Base-by-base conservation (phyloP, 345 rosid genomes). In the Passiflora organensis region DNA sequence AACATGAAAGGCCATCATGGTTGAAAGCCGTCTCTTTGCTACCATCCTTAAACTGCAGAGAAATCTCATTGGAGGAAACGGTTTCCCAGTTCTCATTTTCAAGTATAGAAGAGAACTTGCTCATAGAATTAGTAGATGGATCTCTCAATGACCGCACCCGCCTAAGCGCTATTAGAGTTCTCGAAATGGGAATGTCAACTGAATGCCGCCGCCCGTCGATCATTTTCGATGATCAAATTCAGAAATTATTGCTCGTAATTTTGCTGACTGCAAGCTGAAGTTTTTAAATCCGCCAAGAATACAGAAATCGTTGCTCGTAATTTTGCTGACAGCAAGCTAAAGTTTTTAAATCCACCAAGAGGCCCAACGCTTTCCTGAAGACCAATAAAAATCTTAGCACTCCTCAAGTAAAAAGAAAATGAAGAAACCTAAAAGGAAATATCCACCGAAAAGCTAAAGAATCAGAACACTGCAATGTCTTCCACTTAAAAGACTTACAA, bases 91-190 rank as follows among this genome's bases (percentile, higher is more conserved):
- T 78, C 60, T 63, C 89, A 72, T 78, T 86, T 55, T 89, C 96
- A 19, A 83, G 72, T 64, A 89, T 75, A 65, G 89, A 58, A 72
- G 96, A 78, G 67, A 93, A 80, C 61, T 89, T 93, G 82, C 91
- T 93, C 95, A 89, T 80, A 5, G 96, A 82, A 71, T 78, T 93
- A 14, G 99, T 89, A 21, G 91, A 80, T 1, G 99, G 99, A 73
- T 93, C 99, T 81, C 94, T 81, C 38, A 93, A 59, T 32, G 99
- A 93, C 80, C 82, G 74, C 67, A 93, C 99, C 53, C 96, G 82
- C 77, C 95, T 77, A 20, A 93, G 86, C 18, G 96, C 94, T 13
- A 80, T 67, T n/a, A 93, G 94, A 32, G 95, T 81, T 69, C 85
- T 89, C 28, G 99, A 76, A 43, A 93, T 84, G 14, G 99, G 99